Conservation (phyloP, 2,329 filamentous ascomycete genomes). For the Acrocalymma vagum region DNA sequence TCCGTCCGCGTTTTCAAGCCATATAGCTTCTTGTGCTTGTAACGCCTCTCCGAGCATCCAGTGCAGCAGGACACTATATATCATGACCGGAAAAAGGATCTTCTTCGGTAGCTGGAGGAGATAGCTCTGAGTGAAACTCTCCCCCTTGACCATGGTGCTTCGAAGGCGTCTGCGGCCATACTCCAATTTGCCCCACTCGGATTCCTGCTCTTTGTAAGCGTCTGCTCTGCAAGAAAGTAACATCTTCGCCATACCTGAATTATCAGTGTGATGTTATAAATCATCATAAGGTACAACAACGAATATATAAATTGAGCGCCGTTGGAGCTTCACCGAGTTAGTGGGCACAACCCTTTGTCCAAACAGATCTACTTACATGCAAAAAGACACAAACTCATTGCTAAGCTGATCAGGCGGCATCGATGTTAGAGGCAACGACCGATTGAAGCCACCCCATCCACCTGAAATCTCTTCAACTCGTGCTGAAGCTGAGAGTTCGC, state of each 20-base stretch:
- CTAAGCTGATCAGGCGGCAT: slow-evolving; percentile 25
- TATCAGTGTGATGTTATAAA: slow-evolving; percentile 41
- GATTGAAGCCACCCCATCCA: slow-evolving; percentile 36
- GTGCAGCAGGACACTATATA: slow-evolving; percentile 35
- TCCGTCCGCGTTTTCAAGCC: slow-evolving; percentile 21
- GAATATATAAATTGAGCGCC: slow-evolving; percentile 42
- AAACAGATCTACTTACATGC: slow-evolving; percentile 22
- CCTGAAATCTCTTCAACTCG: slow-evolving; percentile 24
- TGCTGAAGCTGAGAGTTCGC: slow-evolving; percentile 7
- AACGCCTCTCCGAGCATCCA: slow-evolving; percentile 44
- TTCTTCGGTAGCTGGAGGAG: slow-evolving; percentile 41
- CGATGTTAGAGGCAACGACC: slow-evolving; percentile 17
- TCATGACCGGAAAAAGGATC: slow-evolving; percentile 40
- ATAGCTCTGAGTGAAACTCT: slow-evolving; percentile 36
- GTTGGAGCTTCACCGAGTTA: slow-evolving; percentile 26
- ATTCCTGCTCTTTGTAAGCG: slow-evolving; percentile 20
- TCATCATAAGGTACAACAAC: slow-evolving; percentile 38
- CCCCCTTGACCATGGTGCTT: slow-evolving; percentile 36
- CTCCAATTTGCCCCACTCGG: slow-evolving; percentile 40
- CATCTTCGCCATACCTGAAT: slow-evolving; percentile 19
- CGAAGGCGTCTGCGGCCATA: slow-evolving; percentile 29
- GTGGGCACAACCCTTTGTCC: neutral
- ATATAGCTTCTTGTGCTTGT: slow-evolving; percentile 36
- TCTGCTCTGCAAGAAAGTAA: neutral
- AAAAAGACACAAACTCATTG: slow-evolving; percentile 33